phyloP scores from a whole-genome alignment of 768 basidiomycete species.

The Tulasnella sp. region DNA sequence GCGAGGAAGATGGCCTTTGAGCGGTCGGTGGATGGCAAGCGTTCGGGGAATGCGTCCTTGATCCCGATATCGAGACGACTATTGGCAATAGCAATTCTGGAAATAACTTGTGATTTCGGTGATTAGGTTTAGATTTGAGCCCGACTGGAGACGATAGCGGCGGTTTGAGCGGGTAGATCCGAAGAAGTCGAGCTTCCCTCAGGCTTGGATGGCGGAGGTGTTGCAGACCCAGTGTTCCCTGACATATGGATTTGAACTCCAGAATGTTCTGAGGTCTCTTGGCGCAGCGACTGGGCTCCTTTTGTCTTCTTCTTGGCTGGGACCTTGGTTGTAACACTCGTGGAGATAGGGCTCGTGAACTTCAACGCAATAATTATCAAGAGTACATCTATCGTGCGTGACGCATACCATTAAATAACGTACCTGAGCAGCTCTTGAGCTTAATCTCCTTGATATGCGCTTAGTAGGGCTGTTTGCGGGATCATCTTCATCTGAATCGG shows the following conservation, averaged over 20 bases:
- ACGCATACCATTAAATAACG: neutral
- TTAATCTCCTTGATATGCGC: neutral
- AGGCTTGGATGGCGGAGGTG: neutral
- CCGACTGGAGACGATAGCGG: too few species aligned
- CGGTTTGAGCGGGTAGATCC: too few species aligned
- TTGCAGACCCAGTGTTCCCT: neutral
- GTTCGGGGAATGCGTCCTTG: neutral
- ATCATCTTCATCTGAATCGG: neutral
- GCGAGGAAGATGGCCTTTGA: neutral
- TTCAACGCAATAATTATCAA: neutral
- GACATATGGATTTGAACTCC: neutral
- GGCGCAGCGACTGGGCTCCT: neutral
- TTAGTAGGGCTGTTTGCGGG: neutral
- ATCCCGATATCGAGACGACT: neutral
- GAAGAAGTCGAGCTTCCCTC: neutral
- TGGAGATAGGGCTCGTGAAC: neutral
- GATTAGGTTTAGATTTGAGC: too few species aligned
- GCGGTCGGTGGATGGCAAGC: neutral
- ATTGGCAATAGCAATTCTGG: neutral
- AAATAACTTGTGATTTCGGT: too few species aligned
- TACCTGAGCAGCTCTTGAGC: neutral
- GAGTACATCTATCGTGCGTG: neutral
- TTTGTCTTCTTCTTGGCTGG: neutral
- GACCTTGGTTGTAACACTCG: neutral
- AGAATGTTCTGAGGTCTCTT: neutral